These are phyloP conservation scores for Zopfia rhizophila DNA, from an alignment of 2,329 filamentous ascomycete genomes.

Conservation along the genomic window DNA sequence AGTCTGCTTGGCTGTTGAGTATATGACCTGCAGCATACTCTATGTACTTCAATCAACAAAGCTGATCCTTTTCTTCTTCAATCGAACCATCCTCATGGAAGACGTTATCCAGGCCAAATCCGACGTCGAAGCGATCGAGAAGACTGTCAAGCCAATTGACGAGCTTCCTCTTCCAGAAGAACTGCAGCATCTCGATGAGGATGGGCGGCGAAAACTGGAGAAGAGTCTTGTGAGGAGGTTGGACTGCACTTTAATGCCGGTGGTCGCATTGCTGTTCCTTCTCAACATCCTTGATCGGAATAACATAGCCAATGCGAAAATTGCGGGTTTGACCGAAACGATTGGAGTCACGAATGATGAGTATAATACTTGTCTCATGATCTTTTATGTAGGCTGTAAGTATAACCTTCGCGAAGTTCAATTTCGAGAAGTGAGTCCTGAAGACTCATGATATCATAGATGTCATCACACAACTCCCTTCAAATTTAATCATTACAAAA, in stretches of 20 bases:
- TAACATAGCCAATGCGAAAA: slow-evolving; percentile 4
- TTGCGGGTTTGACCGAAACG: not conserved
- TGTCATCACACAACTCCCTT: slow-evolving; percentile 12
- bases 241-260: slow-evolving; percentile 15
- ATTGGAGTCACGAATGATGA: not conserved
- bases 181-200: too few species aligned
- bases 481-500: slow-evolving; percentile 11
- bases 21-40: too few species aligned
- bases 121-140: too few species aligned
- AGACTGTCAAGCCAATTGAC: too few species aligned
- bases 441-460: slow-evolving; percentile 1
- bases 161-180: too few species aligned
- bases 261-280: slow-evolving; percentile 11
- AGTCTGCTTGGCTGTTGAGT: too few species aligned
- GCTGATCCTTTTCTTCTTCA: too few species aligned
- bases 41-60: too few species aligned
- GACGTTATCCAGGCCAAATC: too few species aligned
- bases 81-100: too few species aligned
- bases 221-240: slow-evolving; percentile 24
- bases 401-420: too few species aligned
- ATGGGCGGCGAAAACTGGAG: slow-evolving; percentile 37
- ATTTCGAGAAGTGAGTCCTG: too few species aligned
- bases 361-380: slow-evolving; percentile 4
- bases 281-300: slow-evolving; percentile 14
- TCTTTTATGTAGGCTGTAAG: slow-evolving; percentile 10